Evolutionary conservation across 345 rosid genomes (phyloP).

Genomic region (Euphorbia lathyris): DNA sequence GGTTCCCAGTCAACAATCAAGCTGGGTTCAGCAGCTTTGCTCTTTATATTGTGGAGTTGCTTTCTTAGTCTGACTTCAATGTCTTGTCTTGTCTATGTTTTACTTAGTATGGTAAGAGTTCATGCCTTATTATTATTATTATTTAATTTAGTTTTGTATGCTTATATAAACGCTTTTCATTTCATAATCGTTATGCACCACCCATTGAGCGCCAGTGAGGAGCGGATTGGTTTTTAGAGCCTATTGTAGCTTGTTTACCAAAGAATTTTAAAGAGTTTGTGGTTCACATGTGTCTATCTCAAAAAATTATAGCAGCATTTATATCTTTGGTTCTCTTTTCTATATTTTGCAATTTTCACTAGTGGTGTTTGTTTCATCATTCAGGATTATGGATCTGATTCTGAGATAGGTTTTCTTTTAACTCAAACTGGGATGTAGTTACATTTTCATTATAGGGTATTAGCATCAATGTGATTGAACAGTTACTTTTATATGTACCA

Average conservation of each 20-base stretch:
- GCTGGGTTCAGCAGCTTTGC: conserved; percentile 82
- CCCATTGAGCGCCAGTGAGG: neutral
- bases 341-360: neutral
- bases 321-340: neutral
- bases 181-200: neutral
- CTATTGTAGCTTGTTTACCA: neutral
- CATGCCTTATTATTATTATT: neutral
- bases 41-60: conserved; percentile 95
- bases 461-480: neutral
- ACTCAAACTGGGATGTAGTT: neutral
- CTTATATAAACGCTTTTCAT: neutral
- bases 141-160: neutral
- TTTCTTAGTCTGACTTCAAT: conserved; percentile 93
- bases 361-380: neutral
- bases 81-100: conserved; percentile 77
- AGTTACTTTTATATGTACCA: neutral
- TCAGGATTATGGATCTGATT: neutral
- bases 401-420: neutral
- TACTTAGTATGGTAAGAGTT: conserved; percentile 77
- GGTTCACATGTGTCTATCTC: neutral
- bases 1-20: conserved; percentile 63
- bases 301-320: neutral
- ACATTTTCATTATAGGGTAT: neutral
- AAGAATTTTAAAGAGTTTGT: neutral
- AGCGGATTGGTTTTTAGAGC: neutral